Evolutionary conservation across 1,284 basidiomycete species (phyloP).

Genomic region (Stygiomarasmius scandens): DNA sequence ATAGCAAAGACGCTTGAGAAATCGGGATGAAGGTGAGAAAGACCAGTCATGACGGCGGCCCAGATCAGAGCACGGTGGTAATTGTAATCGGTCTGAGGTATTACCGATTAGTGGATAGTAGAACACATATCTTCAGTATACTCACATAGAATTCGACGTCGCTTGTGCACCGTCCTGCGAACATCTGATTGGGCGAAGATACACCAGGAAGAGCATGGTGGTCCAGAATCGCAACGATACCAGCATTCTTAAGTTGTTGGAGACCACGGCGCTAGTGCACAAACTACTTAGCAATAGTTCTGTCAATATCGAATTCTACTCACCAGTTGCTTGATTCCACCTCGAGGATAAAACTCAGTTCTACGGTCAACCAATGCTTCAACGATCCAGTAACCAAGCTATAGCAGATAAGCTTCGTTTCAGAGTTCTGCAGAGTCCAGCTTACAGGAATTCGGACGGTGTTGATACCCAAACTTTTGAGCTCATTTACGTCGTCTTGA

Average conservation of each 20-base stretch:
- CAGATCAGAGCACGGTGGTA: slow-evolving; percentile 76
- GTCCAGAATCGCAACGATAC: slow-evolving; percentile 70
- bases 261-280: slow-evolving; percentile 58
- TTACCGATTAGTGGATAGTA: slow-evolving; percentile 45
- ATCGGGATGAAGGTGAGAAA: slow-evolving; percentile 68
- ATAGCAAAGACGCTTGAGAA: slow-evolving; percentile 72
- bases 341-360: slow-evolving; percentile 67
- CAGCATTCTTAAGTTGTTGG: slow-evolving; percentile 56
- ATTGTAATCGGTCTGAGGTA: slow-evolving; percentile 50
- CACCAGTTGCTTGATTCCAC: slow-evolving; percentile 68
- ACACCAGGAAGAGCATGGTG: slow-evolving; percentile 80
- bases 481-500: slow-evolving; percentile 55
- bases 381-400: slow-evolving; percentile 83
- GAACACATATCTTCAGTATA: not conserved
- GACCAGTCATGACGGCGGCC: slow-evolving; percentile 75
- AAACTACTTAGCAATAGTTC: not conserved
- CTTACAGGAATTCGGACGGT: slow-evolving; percentile 75
- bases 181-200: slow-evolving; percentile 58
- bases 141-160: slow-evolving; percentile 74
- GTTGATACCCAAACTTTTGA: slow-evolving; percentile 62
- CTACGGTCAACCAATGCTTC: slow-evolving; percentile 67
- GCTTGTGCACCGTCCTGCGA: slow-evolving; percentile 72
- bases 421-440: not conserved
- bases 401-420: not conserved
- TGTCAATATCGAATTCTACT: slow-evolving; percentile 17